phyloP scores from a whole-genome alignment of 371 early-diverging fungal genomes.

The Phascolomyces articulosus region DNA sequence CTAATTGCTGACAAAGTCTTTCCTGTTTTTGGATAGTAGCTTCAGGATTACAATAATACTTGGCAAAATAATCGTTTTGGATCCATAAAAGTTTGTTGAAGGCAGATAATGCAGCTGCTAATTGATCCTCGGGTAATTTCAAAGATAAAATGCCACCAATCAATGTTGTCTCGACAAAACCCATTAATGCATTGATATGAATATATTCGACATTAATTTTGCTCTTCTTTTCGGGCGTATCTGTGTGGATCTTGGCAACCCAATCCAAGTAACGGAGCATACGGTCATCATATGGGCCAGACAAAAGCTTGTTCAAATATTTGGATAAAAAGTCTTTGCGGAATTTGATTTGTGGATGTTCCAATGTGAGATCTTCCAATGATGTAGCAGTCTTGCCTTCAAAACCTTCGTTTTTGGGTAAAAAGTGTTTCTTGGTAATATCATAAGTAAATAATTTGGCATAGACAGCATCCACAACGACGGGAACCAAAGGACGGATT shows the following conservation, averaged over 20 bases:
- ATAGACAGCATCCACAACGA: constrained; percentile 80
- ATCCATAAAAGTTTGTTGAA: constrained; percentile 89
- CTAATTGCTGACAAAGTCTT: not conserved
- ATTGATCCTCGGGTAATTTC: constrained; percentile 60
- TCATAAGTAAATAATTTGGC: constrained; percentile 63
- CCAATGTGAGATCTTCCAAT: constrained; percentile 52
- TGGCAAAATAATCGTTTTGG: constrained; percentile 86
- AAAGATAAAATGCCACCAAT: constrained; percentile 64
- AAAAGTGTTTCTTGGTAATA: constrained; percentile 64
- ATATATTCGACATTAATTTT: constrained; percentile 85
- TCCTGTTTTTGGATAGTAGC: constrained; percentile 10
- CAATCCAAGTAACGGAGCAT: constrained; percentile 80
- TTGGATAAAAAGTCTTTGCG: constrained; percentile 77
- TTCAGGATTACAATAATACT: constrained; percentile 67
- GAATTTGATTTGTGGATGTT: constrained; percentile 79
- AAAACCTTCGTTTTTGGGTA: constrained; percentile 74
- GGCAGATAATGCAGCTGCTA: constrained; percentile 66
- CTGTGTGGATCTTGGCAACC: constrained; percentile 71
- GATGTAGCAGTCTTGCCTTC: constrained; percentile 48
- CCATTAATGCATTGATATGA: constrained; percentile 80
- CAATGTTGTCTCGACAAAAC: constrained; percentile 69
- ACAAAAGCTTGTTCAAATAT: constrained; percentile 75
- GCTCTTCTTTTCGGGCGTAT: constrained; percentile 74
- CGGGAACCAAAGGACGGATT: constrained; percentile 74
- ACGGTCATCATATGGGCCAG: constrained; percentile 71